Conservation (phyloP, 106 monocot genomes). For the Acorus gramineus region DNA sequence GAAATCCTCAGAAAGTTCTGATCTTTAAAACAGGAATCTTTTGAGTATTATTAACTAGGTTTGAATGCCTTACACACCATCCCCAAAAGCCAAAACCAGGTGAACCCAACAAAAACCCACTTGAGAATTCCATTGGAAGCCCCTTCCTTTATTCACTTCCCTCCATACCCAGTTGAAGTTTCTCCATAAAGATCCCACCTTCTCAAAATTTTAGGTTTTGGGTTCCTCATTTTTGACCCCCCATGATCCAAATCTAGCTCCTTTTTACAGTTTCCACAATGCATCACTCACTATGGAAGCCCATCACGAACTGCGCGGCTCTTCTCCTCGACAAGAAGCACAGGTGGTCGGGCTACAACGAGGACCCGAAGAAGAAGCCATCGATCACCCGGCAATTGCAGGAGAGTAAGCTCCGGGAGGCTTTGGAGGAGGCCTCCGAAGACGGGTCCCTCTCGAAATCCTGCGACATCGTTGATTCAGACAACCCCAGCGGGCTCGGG, state of each 20-base stretch:
- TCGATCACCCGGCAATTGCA: constrained; percentile 59
- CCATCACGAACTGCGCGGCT: constrained; percentile 78
- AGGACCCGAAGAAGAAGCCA: constrained; percentile 21
- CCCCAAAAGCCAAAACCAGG: no score
- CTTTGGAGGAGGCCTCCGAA: constrained; percentile 89
- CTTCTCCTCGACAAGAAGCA: constrained; percentile 56
- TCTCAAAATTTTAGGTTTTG: background rate
- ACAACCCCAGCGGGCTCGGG: constrained; percentile 8
- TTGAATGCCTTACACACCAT: no score
- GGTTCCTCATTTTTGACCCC: background rate
- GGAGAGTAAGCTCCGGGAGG: constrained; percentile 75
- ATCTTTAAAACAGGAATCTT: constrained; percentile 10
- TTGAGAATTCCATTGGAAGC: no score
- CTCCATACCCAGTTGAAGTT: no score
- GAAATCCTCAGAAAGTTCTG: constrained; percentile 7
- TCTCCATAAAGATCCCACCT: background rate
- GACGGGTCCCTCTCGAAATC: constrained; percentile 78
- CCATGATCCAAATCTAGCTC: background rate
- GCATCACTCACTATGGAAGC: constrained; percentile 94
- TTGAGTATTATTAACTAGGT: background rate
- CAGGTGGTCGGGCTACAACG: constrained; percentile 20
- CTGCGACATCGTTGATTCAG: constrained; percentile 25
- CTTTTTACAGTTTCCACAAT: constrained; percentile 12
- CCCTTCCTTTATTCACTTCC: no score
- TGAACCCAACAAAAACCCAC: no score